Evolutionary conservation across 2,329 filamentous ascomycete genomes (phyloP).

Genomic region (Pseudovirgaria hyperparasitica): DNA sequence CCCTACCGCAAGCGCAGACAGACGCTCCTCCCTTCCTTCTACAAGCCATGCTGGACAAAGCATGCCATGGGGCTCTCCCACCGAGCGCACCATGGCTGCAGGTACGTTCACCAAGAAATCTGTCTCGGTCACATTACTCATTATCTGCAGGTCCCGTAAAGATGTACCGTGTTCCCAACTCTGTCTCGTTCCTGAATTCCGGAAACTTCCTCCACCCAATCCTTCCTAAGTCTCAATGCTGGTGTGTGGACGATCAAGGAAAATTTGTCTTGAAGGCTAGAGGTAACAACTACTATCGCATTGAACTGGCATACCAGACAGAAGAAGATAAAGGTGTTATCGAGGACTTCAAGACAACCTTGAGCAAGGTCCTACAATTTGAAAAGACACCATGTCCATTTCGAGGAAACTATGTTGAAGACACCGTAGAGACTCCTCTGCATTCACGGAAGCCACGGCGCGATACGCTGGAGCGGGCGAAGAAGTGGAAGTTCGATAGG

Average conservation of each 20-base stretch:
- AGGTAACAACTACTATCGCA: constrained; percentile 76
- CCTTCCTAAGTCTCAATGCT: constrained; percentile 79
- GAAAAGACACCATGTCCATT: constrained; percentile 86
- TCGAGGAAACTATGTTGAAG: constrained; percentile 61
- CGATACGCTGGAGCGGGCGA: constrained; percentile 45
- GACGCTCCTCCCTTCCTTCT: constrained; percentile 22
- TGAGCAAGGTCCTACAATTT: constrained; percentile 65
- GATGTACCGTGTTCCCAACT: constrained; percentile 76
- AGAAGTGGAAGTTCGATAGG: constrained; percentile 35
- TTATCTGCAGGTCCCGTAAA: constrained; percentile 50
- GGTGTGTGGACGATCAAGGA: constrained; percentile 76
- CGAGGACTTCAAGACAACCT: constrained; percentile 52
- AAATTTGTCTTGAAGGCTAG: constrained; percentile 82
- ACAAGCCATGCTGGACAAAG: constrained; percentile 25
- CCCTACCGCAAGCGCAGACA: constrained; percentile 17
- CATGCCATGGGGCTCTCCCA: constrained; percentile 60
- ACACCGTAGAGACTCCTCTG: constrained; percentile 50
- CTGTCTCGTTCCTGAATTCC: constrained; percentile 79
- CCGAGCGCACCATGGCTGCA: constrained; percentile 69
- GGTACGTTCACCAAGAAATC: constrained; percentile 35
- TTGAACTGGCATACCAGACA: constrained; percentile 62
- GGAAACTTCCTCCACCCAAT: constrained; percentile 76
- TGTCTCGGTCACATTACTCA: constrained; percentile 3
- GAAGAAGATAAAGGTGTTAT: constrained; percentile 52
- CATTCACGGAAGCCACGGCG: constrained; percentile 51